Conservation (phyloP, 257 asterid genomes). For the Galeopsis tetrahit region DNA sequence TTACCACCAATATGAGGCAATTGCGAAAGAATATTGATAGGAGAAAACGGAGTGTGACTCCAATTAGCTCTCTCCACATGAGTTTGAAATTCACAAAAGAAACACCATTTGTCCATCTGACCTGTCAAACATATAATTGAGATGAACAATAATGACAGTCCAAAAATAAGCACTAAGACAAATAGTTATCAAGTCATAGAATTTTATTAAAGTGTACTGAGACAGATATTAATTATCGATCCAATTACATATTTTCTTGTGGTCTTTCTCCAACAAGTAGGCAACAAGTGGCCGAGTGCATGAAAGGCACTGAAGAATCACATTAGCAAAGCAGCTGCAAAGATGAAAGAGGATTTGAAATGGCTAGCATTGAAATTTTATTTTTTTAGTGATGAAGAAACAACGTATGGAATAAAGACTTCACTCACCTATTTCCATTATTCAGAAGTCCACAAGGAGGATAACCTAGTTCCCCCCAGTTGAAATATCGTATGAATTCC, state of each 20-base stretch:
- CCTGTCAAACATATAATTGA: slow-evolving; percentile 53
- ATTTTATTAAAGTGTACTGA: slow-evolving; percentile 19
- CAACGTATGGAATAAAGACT: slow-evolving; percentile 17
- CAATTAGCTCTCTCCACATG: slow-evolving; percentile 65
- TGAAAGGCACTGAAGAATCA: slow-evolving; percentile 84
- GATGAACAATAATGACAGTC: slow-evolving; percentile 5
- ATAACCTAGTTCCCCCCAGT: slow-evolving; percentile 65
- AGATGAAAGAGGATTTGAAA: slow-evolving; percentile 23
- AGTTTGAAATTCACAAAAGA: slow-evolving; percentile 77
- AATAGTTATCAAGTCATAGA: background rate
- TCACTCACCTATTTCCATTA: slow-evolving; percentile 79
- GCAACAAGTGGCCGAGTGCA: slow-evolving; percentile 84
- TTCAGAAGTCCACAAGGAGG: slow-evolving; percentile 91
- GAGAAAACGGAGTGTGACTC: slow-evolving; percentile 73
- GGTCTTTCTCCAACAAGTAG: slow-evolving; percentile 81
- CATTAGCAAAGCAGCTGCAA: slow-evolving; percentile 96
- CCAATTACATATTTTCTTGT: slow-evolving; percentile 61
- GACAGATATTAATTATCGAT: slow-evolving; percentile 5
- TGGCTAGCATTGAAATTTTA: slow-evolving; percentile 4
- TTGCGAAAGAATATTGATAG: slow-evolving; percentile 75
- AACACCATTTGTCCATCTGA: slow-evolving; percentile 76
- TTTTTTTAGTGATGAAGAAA: slow-evolving; percentile 19
- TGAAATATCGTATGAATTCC: slow-evolving; percentile 64
- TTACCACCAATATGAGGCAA: slow-evolving; percentile 81
- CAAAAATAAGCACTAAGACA: slow-evolving; percentile 13